phyloP scores from a whole-genome alignment of 2,329 filamentous ascomycete genomes.

The Fusarium beomiforme region DNA sequence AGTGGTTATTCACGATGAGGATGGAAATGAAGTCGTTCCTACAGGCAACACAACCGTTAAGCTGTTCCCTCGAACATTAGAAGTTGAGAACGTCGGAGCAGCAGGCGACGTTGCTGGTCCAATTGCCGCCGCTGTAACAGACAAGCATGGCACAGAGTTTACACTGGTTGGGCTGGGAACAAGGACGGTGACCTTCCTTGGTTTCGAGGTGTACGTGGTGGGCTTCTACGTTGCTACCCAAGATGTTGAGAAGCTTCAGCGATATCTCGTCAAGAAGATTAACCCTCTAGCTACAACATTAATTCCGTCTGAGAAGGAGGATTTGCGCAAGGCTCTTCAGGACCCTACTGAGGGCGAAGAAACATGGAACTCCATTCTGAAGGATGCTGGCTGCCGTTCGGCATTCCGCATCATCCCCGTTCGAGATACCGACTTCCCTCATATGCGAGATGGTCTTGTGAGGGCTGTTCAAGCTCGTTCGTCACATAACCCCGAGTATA shows the following conservation, averaged over 20 bases:
- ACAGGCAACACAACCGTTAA: constrained; percentile 86
- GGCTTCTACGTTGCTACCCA: constrained; percentile 89
- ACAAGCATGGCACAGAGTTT: constrained; percentile 72
- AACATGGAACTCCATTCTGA: constrained; percentile 79
- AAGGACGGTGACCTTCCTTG: constrained; percentile 87
- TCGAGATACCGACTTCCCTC: constrained; percentile 93
- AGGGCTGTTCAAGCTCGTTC: constrained; percentile 82
- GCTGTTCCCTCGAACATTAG: constrained; percentile 78
- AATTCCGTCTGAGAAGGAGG: constrained; percentile 82
- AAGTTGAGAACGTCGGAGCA: constrained; percentile 60
- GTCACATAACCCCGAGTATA: constrained; percentile 63
- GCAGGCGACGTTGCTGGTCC: constrained; percentile 44
- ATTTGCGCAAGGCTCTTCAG: constrained; percentile 73
- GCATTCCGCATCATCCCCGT: constrained; percentile 87
- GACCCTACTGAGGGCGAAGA: constrained; percentile 75
- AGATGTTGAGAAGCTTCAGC: constrained; percentile 84
- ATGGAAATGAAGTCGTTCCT: constrained; percentile 78
- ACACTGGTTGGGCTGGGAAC: constrained; percentile 89
- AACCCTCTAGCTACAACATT: constrained; percentile 84
- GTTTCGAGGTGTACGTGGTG: constrained; percentile 93
- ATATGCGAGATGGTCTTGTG: constrained; percentile 91
- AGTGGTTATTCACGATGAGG: constrained; percentile 71
- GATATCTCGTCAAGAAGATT: constrained; percentile 77
- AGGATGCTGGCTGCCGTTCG: constrained; percentile 74
- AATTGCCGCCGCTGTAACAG: constrained; percentile 50